A percentile compares a stretch with the other conserved stretches of the same genome.
These are phyloP conservation scores for Tuber indicum DNA, from an alignment of 495 filamentous ascomycete genomes.

Conservation along the genomic window DNA sequence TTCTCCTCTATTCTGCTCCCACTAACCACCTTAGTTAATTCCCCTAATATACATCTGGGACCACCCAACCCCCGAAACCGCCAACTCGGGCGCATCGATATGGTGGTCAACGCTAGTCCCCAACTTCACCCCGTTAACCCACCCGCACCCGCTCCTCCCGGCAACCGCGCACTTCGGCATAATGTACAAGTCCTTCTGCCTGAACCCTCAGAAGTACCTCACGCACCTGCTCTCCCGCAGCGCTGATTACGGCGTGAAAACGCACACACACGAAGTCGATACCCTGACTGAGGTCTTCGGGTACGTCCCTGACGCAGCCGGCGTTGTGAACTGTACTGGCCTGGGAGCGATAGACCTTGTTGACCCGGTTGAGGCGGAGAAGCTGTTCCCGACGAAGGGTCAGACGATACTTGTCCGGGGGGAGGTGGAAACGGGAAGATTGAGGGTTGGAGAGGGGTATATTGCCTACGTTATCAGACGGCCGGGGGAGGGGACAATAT, in stretches of 20 bases:
- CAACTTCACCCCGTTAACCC: slow-evolving; percentile 16
- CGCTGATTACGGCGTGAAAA: slow-evolving; percentile 35
- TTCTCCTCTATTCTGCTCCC: background rate
- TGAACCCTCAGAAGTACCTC: slow-evolving; percentile 35
- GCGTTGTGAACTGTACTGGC: slow-evolving; percentile 39
- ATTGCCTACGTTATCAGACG: slow-evolving; percentile 34
- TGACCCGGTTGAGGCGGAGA: slow-evolving; percentile 15
- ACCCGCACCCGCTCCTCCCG: slow-evolving; percentile 15
- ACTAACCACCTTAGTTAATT: slow-evolving; percentile 9
- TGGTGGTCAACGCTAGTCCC: slow-evolving; percentile 34
- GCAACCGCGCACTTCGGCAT: slow-evolving; percentile 23
- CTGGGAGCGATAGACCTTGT: slow-evolving; percentile 28
- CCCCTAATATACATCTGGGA: slow-evolving; percentile 23
- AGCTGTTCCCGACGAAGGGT: slow-evolving; percentile 36
- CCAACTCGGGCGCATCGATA: slow-evolving; percentile 21
- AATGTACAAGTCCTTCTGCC: slow-evolving; percentile 33
- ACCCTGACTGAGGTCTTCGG: slow-evolving; percentile 31
- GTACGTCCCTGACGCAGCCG: slow-evolving; percentile 17
- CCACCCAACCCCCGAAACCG: slow-evolving; percentile 25
- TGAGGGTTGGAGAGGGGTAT: slow-evolving; percentile 32
- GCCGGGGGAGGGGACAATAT: slow-evolving; percentile 35
- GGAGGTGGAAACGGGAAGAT: slow-evolving; percentile 16
- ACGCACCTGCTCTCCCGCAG: slow-evolving; percentile 28
- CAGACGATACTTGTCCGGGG: slow-evolving; percentile 40
- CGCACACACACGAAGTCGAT: slow-evolving; percentile 33